A percentile compares a stretch with the other conserved stretches of the same genome.
These are phyloP conservation scores for Thraustotheca clavata DNA, from an alignment of 352 stramenopile species.

Conservation along the genomic window DNA sequence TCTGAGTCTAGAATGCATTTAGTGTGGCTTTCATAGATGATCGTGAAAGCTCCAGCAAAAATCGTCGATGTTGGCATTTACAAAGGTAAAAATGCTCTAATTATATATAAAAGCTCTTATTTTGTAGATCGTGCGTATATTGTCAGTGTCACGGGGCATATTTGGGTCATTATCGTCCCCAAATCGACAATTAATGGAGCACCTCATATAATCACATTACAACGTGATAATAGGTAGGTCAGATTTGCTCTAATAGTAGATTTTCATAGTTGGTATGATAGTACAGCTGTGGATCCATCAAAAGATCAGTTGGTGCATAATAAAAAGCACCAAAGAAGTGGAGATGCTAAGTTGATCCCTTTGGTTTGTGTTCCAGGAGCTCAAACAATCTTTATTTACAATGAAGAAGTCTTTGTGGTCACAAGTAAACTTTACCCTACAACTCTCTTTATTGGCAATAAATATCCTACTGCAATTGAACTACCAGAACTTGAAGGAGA, in stretches of 20 bases:
- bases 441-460: background rate
- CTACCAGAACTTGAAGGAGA: background rate
- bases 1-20: too few species aligned
- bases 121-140: background rate
- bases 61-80: background rate
- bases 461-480: background rate
- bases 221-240: background rate
- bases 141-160: background rate
- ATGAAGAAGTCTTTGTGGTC: background rate
- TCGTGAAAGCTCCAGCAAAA: background rate
- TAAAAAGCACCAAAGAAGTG: too few species aligned
- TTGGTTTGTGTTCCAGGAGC: background rate
- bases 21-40: background rate
- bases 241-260: too few species aligned
- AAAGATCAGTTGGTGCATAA: too few species aligned
- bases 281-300: too few species aligned
- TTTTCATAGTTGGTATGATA: too few species aligned
- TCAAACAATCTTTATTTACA: background rate
- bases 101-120: background rate
- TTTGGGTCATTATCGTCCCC: background rate
- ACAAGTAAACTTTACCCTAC: background rate
- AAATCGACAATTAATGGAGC: background rate
- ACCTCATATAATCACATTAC: background rate
- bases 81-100: background rate
- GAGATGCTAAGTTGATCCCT: too few species aligned